Evolutionary conservation across 169 alveolate species (phyloP).

Genomic region (Plasmodium gallinaceum): DNA sequence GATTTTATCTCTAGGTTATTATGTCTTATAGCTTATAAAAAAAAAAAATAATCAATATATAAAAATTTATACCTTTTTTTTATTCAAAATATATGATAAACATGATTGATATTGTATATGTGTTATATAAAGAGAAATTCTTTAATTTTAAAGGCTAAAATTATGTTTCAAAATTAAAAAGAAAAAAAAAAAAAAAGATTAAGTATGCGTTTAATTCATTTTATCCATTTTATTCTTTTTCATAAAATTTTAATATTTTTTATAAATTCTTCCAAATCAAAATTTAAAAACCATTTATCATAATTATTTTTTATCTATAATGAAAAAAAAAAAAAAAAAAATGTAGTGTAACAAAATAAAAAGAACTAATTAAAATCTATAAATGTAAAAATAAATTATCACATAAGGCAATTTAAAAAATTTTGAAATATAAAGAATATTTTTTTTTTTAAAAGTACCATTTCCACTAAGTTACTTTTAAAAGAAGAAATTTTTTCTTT

Average conservation of each 20-base stretch:
- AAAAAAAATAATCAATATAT: too few species aligned
- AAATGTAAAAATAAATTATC: too few species aligned
- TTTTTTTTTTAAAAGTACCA: constrained; percentile 7
- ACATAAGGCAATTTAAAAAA: too few species aligned
- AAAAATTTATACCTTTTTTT: too few species aligned
- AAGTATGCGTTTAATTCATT: too few species aligned
- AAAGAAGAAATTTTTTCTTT: constrained; percentile 20
- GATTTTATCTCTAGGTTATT: too few species aligned
- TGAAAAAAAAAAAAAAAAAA: not conserved
- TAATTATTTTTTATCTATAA: constrained; percentile 23
- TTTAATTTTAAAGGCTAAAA: too few species aligned
- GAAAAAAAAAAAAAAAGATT: too few species aligned
- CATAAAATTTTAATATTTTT: constrained; percentile 25
- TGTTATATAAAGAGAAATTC: too few species aligned
- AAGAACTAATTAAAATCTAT: too few species aligned
- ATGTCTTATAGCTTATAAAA: too few species aligned
- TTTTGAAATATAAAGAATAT: not conserved
- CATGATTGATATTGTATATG: not conserved
- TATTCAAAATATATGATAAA: not conserved
- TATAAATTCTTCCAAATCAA: constrained; percentile 29
- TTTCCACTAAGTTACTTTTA: constrained; percentile 1
- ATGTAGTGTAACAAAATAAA: not conserved
- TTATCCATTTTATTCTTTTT: not conserved
- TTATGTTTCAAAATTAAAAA: too few species aligned
- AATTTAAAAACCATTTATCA: constrained; percentile 60